A percentile compares a stretch with the other conserved stretches of the same genome.
Evolutionary conservation across 495 filamentous ascomycete species (phyloP).

Genomic region (Pyronema omphalodes): DNA sequence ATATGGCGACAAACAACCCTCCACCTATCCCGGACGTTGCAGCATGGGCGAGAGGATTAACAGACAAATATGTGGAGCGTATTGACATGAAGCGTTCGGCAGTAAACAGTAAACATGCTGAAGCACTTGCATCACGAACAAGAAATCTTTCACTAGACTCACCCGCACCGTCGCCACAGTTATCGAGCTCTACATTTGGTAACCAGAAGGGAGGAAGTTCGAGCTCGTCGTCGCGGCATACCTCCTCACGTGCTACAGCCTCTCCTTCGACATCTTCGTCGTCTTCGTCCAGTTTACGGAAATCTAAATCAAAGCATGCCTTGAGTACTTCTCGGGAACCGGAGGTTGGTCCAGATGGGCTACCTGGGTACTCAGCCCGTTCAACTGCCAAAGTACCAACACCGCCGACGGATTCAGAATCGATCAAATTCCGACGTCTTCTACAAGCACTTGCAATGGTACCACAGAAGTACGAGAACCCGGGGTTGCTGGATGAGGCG

Average conservation of each 20-base stretch:
- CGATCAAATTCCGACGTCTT: slow-evolving; percentile 67
- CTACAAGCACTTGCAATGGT: slow-evolving; percentile 64
- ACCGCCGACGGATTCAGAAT: slow-evolving; percentile 50
- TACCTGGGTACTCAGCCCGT: slow-evolving; percentile 27
- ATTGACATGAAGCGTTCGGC: slow-evolving; percentile 20
- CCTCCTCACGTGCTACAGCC: slow-evolving; percentile 4
- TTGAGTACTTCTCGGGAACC: slow-evolving; percentile 11
- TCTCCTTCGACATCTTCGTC: slow-evolving; percentile 11
- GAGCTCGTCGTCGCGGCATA: slow-evolving; percentile 7
- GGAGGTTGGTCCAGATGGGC: slow-evolving; percentile 20
- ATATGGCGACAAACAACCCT: slow-evolving; percentile 2
- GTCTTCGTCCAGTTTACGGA: slow-evolving; percentile 6
- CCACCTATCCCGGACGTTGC: not conserved
- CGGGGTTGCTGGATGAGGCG: slow-evolving; percentile 85
- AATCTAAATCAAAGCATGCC: slow-evolving; percentile 19
- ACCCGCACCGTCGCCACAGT: slow-evolving; percentile 5
- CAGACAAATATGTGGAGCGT: slow-evolving; percentile 14
- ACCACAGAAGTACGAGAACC: slow-evolving; percentile 90
- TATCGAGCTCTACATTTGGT: slow-evolving; percentile 5
- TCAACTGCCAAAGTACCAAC: slow-evolving; percentile 67
- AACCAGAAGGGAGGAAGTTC: not conserved
- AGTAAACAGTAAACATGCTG: slow-evolving; percentile 13
- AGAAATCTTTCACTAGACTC: slow-evolving; percentile 17
- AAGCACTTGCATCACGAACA: slow-evolving; percentile 4
- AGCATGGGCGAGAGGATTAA: slow-evolving; percentile 21